A percentile compares a stretch with the other conserved stretches of the same genome.
Conservation (phyloP, 176 grass and related monocot species). For the Thalia dealbata region DNA sequence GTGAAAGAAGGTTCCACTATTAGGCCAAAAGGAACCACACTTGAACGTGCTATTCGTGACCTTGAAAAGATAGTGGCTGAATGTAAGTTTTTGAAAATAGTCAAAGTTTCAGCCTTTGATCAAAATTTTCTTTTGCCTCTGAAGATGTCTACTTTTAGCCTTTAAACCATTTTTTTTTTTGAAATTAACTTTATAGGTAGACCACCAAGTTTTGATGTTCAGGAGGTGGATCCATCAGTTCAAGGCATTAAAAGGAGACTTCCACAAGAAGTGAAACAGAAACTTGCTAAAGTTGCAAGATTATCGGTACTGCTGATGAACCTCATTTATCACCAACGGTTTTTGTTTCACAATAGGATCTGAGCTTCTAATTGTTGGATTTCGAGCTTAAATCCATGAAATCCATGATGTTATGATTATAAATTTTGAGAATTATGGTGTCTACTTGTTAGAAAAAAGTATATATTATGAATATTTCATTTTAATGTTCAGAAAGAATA, state of each 20-base stretch:
- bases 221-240: constrained; percentile 61
- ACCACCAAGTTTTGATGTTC: constrained; percentile 57
- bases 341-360: neutral
- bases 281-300: constrained; percentile 97
- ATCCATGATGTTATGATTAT: neutral
- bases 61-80: constrained; percentile 77
- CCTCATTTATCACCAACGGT: constrained; percentile 12
- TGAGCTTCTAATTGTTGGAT: neutral
- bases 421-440: neutral
- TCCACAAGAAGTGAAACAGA: constrained; percentile 84
- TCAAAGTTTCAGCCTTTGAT: constrained; percentile 15
- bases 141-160: constrained; percentile 27
- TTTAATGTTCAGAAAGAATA: neutral
- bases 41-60: constrained; percentile 90
- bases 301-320: constrained; percentile 58
- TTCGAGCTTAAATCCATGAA: neutral
- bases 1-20: constrained; percentile 57
- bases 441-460: neutral
- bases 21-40: constrained; percentile 87
- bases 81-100: constrained; percentile 45
- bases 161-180: constrained; percentile 11
- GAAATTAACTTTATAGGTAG: constrained; percentile 53
- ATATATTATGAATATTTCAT: neutral
- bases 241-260: constrained; percentile 77
- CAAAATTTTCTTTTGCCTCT: constrained; percentile 4